phyloP scores from a whole-genome alignment of 2,329 filamentous ascomycete genomes.

The Ophiostoma sp. region DNA sequence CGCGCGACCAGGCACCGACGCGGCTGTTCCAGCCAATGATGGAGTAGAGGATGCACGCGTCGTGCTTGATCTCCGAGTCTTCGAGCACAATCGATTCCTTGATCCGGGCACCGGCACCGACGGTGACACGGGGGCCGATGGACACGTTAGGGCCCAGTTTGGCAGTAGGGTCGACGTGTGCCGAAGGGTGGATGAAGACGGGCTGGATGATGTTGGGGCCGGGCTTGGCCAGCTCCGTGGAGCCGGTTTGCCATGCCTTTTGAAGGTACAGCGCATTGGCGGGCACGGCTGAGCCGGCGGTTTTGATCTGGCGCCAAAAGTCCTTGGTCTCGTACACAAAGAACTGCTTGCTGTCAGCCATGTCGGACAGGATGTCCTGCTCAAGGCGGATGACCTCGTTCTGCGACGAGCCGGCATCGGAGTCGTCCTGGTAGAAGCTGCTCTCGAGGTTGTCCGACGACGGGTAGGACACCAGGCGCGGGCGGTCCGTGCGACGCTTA shows the following conservation, averaged over 20 bases:
- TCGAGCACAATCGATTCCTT: slow-evolving; percentile 96
- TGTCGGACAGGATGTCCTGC: slow-evolving; percentile 91
- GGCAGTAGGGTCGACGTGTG: slow-evolving; percentile 84
- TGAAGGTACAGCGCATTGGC: slow-evolving; percentile 95
- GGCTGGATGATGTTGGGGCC: slow-evolving; percentile 85
- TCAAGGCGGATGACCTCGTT: slow-evolving; percentile 89
- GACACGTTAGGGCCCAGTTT: slow-evolving; percentile 97
- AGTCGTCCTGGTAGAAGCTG: slow-evolving; percentile 57
- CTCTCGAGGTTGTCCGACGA: slow-evolving; percentile 87
- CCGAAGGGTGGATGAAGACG: slow-evolving; percentile 91
- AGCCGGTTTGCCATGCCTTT: slow-evolving; percentile 80
- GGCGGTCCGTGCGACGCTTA: slow-evolving; percentile 88
- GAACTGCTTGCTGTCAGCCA: slow-evolving; percentile 96
- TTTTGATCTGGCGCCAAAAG: slow-evolving; percentile 99
- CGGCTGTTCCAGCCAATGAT: slow-evolving; percentile 97
- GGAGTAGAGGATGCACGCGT: slow-evolving; percentile 89
- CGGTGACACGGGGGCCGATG: slow-evolving; percentile 78
- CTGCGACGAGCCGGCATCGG: slow-evolving; percentile 58
- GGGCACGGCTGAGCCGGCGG: slow-evolving; percentile 90
- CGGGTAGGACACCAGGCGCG: slow-evolving; percentile 88
- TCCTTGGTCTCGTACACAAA: slow-evolving; percentile 98
- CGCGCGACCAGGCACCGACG: slow-evolving; percentile 94
- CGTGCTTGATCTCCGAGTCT: slow-evolving; percentile 92
- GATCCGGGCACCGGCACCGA: slow-evolving; percentile 83
- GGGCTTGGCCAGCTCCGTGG: slow-evolving; percentile 73